These are phyloP conservation scores for Nicotiana rustica DNA, from an alignment of 305 asterid genomes.

Conservation along the genomic window DNA sequence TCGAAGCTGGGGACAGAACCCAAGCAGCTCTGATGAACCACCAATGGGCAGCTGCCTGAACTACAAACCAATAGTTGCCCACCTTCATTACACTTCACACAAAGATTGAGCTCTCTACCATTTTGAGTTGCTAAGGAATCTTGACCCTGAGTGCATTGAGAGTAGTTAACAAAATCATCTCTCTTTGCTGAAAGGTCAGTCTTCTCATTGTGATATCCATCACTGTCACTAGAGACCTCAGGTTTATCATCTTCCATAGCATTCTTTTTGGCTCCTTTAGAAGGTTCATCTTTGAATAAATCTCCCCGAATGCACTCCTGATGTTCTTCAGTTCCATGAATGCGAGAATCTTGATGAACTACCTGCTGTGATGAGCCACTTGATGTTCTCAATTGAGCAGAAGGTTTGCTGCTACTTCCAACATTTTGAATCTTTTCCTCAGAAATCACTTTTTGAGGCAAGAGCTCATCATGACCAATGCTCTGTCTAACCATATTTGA, in stretches of 20 bases:
- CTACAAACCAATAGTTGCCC: constrained; percentile 66
- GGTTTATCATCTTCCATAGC: constrained; percentile 33
- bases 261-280: constrained; percentile 46
- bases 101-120: constrained; percentile 51
- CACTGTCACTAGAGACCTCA: constrained; percentile 46
- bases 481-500: constrained; percentile 37
- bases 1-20: constrained; percentile 56
- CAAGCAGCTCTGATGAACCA: constrained; percentile 71
- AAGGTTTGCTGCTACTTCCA: constrained; percentile 32
- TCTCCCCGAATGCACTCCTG: constrained; percentile 33
- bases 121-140: constrained; percentile 59
- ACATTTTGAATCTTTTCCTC: constrained; percentile 39
- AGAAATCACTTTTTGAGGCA: constrained; percentile 31
- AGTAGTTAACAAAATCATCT: constrained; percentile 65
- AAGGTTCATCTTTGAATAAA: constrained; percentile 36
- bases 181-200: constrained; percentile 53
- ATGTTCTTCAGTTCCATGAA: constrained; percentile 37
- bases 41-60: constrained; percentile 60
- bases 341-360: constrained; percentile 13
- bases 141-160: constrained; percentile 62
- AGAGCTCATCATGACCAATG: constrained; percentile 36
- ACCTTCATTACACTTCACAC: constrained; percentile 66
- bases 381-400: constrained; percentile 37
- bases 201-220: constrained; percentile 57
- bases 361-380: constrained; percentile 25